phyloP scores from a whole-genome alignment of 495 filamentous ascomycete genomes.

The Platismatia glauca region DNA sequence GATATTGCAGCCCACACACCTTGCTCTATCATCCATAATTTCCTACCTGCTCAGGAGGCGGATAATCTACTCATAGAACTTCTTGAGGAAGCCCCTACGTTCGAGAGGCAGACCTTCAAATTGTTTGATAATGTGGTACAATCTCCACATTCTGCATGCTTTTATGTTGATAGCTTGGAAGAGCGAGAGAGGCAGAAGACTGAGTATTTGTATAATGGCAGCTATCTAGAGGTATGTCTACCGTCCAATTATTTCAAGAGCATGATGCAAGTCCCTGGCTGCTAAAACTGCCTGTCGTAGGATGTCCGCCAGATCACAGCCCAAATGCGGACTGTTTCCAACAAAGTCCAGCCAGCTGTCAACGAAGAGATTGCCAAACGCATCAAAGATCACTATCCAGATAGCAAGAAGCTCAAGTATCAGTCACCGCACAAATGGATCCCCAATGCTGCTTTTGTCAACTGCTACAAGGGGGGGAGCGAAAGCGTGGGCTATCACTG shows the following conservation, averaged over 20 bases:
- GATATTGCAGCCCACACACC: constrained; percentile 76
- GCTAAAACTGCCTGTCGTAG: constrained; percentile 25
- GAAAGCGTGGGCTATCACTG: constrained; percentile 80
- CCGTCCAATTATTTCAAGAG: neutral
- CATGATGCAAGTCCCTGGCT: neutral
- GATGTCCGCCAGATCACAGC: constrained; percentile 70
- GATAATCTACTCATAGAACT: constrained; percentile 66
- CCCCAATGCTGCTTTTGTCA: constrained; percentile 87
- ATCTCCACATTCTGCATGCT: constrained; percentile 68
- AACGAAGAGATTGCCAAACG: constrained; percentile 62
- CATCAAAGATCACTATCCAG: constrained; percentile 52
- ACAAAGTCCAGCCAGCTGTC: constrained; percentile 59
- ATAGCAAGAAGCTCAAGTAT: constrained; percentile 63
- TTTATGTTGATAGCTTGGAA: constrained; percentile 66
- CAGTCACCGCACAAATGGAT: constrained; percentile 66
- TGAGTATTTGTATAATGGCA: constrained; percentile 80
- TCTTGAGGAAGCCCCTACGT: constrained; percentile 65
- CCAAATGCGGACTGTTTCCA: constrained; percentile 55
- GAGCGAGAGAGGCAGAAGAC: constrained; percentile 55
- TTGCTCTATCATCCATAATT: constrained; percentile 86
- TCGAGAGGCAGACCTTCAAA: constrained; percentile 64
- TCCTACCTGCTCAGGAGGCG: constrained; percentile 62
- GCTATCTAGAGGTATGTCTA: constrained; percentile 44
- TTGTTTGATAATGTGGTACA: constrained; percentile 78
- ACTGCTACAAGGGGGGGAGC: constrained; percentile 73